Evolutionary conservation across 352 stramenopile genomes (phyloP), one percentile per base, ranked within the genome.

Genomic region (Phytophthora rubi): DNA sequence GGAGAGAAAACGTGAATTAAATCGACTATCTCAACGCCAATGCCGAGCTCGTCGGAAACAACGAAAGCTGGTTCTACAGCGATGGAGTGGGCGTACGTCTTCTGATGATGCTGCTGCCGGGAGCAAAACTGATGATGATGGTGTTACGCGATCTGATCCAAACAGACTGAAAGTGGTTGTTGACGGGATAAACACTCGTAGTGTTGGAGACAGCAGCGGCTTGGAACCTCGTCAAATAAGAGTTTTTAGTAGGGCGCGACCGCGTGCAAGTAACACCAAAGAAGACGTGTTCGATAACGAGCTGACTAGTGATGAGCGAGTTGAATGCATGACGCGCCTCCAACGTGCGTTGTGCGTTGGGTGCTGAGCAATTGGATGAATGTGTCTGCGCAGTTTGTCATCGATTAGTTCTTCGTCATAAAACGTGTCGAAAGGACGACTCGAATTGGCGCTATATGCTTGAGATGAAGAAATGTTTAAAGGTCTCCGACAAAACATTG

Each of bases 351-450:
- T n/a, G 6, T n/a, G 6, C 6, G 5, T 15, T 33, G n/a, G 53
- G 53, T 2, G 53, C 53, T 35, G 53, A 37, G 3, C 5, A 35
- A 0, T 18, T 35, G 2, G 53, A 52, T 33, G 35, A 60, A 51
- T 60, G 53, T 60, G 53, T 54, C 12, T 62, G 42, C 44, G 9
- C 23, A 15, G 35, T 62, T 2, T 62, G 55, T 44, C 42, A 62
- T 26, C 18, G 42, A 4, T 16, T 47, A 6, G 42, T 45, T 3
- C 35, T 62, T n/a, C 4, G 55, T 5, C 35, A 44, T 18, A 10
- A 62, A 42, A n/a, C 23, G 0, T 9, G n/a, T 9, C 49, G 49
- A 4, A 18, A 21, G 1, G 28, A 44, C 7, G 28, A 56, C 12
- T 42, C 3, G 0, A 28, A 56, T 5, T 42, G 28, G 26, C 6